A percentile compares a stretch with the other conserved stretches of the same genome.
Conservation (phyloP, 805 yeast species). For the Ogataea nakhonphanomensis region DNA sequence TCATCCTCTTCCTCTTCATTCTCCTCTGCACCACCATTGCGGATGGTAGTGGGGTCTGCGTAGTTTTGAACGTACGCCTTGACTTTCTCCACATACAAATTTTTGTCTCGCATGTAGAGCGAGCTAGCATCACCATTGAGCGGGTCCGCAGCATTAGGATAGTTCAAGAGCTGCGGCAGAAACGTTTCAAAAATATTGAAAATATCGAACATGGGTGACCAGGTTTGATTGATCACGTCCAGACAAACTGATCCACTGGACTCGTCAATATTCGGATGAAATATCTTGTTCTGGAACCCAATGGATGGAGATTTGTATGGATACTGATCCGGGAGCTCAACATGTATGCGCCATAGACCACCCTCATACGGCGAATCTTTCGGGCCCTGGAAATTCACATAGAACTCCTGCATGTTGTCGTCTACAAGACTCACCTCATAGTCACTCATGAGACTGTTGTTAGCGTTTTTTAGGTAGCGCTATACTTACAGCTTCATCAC, state of each 20-base stretch:
- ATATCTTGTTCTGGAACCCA: conserved; percentile 87
- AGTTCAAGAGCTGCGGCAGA: conserved; percentile 84
- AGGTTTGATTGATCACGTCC: conserved; percentile 94
- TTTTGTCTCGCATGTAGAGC: conserved; percentile 65
- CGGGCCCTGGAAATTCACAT: conserved; percentile 85
- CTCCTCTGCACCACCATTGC: conserved; percentile 23
- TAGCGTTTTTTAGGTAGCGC: conserved; percentile 2
- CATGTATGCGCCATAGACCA: conserved; percentile 88
- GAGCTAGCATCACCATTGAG: conserved; percentile 87
- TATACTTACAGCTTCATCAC: conserved; percentile 81
- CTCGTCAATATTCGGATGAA: conserved; percentile 94
- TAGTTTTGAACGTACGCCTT: conserved; percentile 68
- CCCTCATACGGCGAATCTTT: conserved; percentile 82
- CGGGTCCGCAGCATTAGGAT: conserved; percentile 95
- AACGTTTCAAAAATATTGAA: conserved; percentile 89
- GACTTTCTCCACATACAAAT: conserved; percentile 64
- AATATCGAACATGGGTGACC: conserved; percentile 97
- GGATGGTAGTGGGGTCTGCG: conserved; percentile 43
- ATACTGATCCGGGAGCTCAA: conserved; percentile 91
- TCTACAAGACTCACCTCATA: conserved; percentile 81
- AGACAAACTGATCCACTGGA: conserved; percentile 87
- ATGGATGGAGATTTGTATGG: conserved; percentile 96
- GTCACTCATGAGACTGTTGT: conserved; percentile 73
- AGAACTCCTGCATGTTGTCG: conserved; percentile 83
- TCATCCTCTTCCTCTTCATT: conserved; percentile 25